A percentile compares a stretch with the other conserved stretches of the same genome.
Conservation (phyloP, 768 basidiomycete genomes). For the Candolleomyces efflorescens region DNA sequence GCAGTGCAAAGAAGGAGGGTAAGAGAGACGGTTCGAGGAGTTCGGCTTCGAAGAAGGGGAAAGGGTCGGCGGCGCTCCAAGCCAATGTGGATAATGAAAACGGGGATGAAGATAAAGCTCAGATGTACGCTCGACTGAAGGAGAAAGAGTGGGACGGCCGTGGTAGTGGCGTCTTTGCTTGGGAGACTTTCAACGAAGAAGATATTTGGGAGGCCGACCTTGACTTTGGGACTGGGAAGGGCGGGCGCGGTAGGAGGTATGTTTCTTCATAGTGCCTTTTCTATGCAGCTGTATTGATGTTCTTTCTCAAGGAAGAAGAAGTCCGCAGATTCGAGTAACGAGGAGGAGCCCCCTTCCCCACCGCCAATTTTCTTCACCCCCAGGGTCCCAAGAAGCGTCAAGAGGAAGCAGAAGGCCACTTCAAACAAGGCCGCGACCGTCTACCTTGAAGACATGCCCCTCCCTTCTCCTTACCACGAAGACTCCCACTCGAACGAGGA, state of each 20-base stretch:
- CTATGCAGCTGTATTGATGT: background rate
- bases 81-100: background rate
- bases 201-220: conserved; percentile 73
- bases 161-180: conserved; percentile 66
- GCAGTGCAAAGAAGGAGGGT: background rate
- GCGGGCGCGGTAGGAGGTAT: background rate
- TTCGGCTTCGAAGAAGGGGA: background rate
- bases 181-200: conserved; percentile 74
- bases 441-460: background rate
- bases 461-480: background rate
- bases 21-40: background rate
- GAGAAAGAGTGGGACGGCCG: conserved; percentile 76
- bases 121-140: conserved; percentile 1
- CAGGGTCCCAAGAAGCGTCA: background rate
- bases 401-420: background rate
- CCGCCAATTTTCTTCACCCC: background rate
- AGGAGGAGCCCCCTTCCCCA: background rate
- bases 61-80: background rate
- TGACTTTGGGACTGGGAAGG: conserved; percentile 45
- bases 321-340: conserved; percentile 9
- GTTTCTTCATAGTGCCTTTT: conserved; percentile 4
- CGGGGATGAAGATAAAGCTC: background rate
- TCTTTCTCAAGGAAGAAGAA: background rate
- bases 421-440: background rate
- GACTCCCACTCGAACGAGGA: conserved; percentile 1